Percentiles rank a stretch among this genome's conserved stretches.
Evolutionary conservation across 176 grass and related monocot genomes (phyloP).

Genomic region (barley (Hordeum vulgare)): MorexV3_pseudomolecules_assembly NC_058524.1:155644032-155644531

Average conservation of each 20-base stretch:
- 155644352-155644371: background rate
- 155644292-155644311: background rate
- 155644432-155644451: background rate
- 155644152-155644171: background rate
- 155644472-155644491: background rate
- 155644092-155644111: background rate
- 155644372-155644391: background rate
- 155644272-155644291: background rate
- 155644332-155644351: background rate
- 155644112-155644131: background rate
- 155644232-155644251: background rate
- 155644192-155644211: background rate
- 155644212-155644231: background rate
- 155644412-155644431: background rate
- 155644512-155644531: background rate
- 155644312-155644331: background rate
- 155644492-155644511: background rate
- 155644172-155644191: background rate
- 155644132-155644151: background rate
- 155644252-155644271: background rate
- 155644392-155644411: background rate
- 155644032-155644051: background rate
- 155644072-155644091: background rate
- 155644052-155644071: background rate
- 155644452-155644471: background rate